Evolutionary conservation across 371 early-diverging fungal genomes (phyloP).

Genomic region (Mucor saturninus): DNA sequence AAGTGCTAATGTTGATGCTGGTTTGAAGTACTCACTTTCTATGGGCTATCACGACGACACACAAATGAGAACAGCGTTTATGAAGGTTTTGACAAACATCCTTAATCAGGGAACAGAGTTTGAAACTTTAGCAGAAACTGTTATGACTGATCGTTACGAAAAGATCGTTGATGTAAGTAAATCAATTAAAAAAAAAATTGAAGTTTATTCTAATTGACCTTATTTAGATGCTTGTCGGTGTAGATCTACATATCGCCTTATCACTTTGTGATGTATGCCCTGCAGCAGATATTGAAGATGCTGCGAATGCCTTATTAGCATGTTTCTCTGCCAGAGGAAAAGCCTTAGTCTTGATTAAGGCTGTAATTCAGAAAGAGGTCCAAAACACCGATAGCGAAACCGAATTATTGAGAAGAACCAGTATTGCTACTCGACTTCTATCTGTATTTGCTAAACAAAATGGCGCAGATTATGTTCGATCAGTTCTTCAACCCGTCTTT

Average conservation of each 20-base stretch:
- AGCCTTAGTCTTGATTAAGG: slow-evolving; percentile 74
- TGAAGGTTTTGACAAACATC: slow-evolving; percentile 91
- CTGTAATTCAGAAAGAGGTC: slow-evolving; percentile 86
- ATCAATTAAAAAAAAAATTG: too few relatives aligned
- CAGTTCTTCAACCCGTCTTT: slow-evolving; percentile 79
- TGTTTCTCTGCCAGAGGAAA: slow-evolving; percentile 82
- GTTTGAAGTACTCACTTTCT: slow-evolving; percentile 86
- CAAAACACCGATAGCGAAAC: slow-evolving; percentile 80
- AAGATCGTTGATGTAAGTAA: slow-evolving; percentile 72
- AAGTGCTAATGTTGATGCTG: slow-evolving; percentile 90
- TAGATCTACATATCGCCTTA: slow-evolving; percentile 75
- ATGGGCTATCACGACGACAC: slow-evolving; percentile 94
- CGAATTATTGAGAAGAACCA: slow-evolving; percentile 90
- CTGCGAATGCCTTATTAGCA: slow-evolving; percentile 76
- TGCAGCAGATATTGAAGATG: slow-evolving; percentile 86
- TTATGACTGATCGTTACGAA: slow-evolving; percentile 74
- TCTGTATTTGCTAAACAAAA: slow-evolving; percentile 82
- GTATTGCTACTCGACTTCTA: slow-evolving; percentile 87
- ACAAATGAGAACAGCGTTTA: slow-evolving; percentile 86
- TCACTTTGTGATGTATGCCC: slow-evolving; percentile 89
- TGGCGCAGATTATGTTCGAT: slow-evolving; percentile 84
- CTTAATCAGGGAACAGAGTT: slow-evolving; percentile 88
- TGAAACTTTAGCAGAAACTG: slow-evolving; percentile 80
- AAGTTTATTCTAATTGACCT: neutral
- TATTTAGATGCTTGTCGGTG: slow-evolving; percentile 59